These are phyloP conservation scores for Claviceps citrina DNA, from an alignment of 2,329 filamentous ascomycete genomes.

Conservation along the genomic window DNA sequence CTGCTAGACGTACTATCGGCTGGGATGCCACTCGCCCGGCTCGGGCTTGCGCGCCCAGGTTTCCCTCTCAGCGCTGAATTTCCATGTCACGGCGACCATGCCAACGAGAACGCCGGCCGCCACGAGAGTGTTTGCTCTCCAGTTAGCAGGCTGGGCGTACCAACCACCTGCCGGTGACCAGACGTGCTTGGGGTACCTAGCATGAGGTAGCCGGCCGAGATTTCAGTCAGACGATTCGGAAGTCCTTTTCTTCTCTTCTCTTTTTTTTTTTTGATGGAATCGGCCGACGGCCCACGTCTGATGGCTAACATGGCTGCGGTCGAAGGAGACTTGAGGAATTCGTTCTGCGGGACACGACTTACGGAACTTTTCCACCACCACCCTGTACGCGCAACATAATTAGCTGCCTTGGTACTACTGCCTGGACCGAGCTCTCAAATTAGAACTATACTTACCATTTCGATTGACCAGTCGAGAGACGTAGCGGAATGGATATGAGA, in stretches of 20 bases:
- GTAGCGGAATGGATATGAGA: neutral
- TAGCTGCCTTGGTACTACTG: neutral
- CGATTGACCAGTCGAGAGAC: conserved; percentile 24
- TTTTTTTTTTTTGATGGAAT: conserved; percentile 3
- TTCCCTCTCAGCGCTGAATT: conserved; percentile 59
- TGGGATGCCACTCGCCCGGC: conserved; percentile 64
- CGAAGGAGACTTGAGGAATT: neutral
- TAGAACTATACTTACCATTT: conserved; percentile 35
- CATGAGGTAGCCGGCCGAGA: conserved; percentile 1
- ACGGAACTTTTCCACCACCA: conserved; percentile 56
- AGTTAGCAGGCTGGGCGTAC: conserved; percentile 91
- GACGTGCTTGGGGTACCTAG: conserved; percentile 93
- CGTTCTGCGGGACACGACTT: conserved; percentile 17
- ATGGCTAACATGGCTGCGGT: conserved; percentile 5
- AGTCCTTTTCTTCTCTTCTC: no score
- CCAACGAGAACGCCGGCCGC: conserved; percentile 54
- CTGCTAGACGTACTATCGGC: conserved; percentile 52
- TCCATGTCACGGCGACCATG: conserved; percentile 53
- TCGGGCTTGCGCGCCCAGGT: conserved; percentile 61
- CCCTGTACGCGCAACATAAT: conserved; percentile 33
- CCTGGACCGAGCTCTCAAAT: neutral
- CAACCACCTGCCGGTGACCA: conserved; percentile 97
- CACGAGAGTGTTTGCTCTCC: conserved; percentile 79
- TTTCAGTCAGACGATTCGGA: neutral
- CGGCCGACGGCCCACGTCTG: conserved; percentile 2